These are phyloP conservation scores for Termitomyces sp. DNA, from an alignment of 768 basidiomycete species.

Conservation along the genomic window DNA sequence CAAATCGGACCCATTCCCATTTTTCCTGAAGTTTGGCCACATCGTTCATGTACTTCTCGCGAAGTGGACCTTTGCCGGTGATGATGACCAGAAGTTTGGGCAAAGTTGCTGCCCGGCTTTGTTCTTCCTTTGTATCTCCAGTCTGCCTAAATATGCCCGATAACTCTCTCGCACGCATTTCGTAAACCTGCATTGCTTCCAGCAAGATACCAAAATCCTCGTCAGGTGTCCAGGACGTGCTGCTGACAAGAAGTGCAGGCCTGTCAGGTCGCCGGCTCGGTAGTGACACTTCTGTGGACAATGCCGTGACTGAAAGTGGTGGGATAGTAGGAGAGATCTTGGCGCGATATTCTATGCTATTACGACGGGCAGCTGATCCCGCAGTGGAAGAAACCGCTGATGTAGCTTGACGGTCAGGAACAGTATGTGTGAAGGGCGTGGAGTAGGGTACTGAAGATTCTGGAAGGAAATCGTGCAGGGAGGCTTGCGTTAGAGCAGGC, in stretches of 20 bases:
- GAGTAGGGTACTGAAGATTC: conserved; percentile 47
- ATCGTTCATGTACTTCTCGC: conserved; percentile 66
- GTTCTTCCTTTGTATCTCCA: background rate
- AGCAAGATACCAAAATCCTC: conserved; percentile 90
- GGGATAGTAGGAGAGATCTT: conserved; percentile 11
- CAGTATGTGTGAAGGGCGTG: conserved; percentile 54
- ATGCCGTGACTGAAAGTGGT: conserved; percentile 22
- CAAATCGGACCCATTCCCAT: conserved; percentile 77
- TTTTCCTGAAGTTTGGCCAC: conserved; percentile 52
- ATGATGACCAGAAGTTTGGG: conserved; percentile 81
- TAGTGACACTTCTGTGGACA: conserved; percentile 27
- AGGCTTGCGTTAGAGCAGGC: conserved; percentile 27
- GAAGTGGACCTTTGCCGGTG: conserved; percentile 86
- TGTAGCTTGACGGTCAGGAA: conserved; percentile 20
- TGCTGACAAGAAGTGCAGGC: conserved; percentile 83
- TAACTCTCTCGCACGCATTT: conserved; percentile 42
- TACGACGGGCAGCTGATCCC: conserved; percentile 8
- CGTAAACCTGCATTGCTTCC: conserved; percentile 67
- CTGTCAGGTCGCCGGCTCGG: conserved; percentile 63
- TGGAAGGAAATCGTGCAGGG: conserved; percentile 49
- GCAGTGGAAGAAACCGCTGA: conserved; percentile 4
- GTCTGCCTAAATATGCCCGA: conserved; percentile 6
- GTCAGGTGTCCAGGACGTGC: conserved; percentile 97
- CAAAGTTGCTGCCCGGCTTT: conserved; percentile 27
- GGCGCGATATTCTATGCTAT: conserved; percentile 12